Base-by-base conservation (phyloP, 768 basidiomycete species). In the Suillus lakei region DNA sequence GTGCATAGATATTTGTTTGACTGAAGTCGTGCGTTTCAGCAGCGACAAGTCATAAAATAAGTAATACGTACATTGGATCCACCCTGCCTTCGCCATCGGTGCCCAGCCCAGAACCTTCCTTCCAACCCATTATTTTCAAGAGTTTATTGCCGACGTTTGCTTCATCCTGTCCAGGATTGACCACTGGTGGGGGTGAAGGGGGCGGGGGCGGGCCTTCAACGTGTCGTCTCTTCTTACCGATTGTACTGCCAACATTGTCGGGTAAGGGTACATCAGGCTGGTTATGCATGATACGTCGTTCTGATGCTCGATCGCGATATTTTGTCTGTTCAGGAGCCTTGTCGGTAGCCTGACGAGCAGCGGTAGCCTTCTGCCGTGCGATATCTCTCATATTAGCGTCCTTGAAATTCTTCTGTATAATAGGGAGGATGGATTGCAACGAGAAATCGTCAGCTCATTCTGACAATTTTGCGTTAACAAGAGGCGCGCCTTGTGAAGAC, bases 41-140 rank as follows among this genome's bases (percentile, higher is more conserved):
- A 62, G 70, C 64, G 30, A 21, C 50, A 50, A 36, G n/a, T 21
- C 32, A 54, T 7, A 46, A 10, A 18, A 44, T 51, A 66, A 51
- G 32, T 44, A 58, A 56, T 1, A 83, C 91, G 58, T 76, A 91
- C 89, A 98, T 88, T 15, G 96, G 96, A 63, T 96, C 94, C 13
- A 94, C 89, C 64, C 95, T 79, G 51, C 96, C 96, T 61, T 93
- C 92, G 5, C 92, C 92, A 55, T 84, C 84, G 8, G 87, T 84
- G 1, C 97, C 97, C 46, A 99, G 78, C 1, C 97, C 96, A 18
- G 86, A 88, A 7, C 96, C 96, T 71, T 92, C 91, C 67, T 85
- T 92, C 96, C 96, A 99, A 1, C 97, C 98, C 96, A 99, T 98
- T 88, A 97, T 96, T 76, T 95, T 94, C 67, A 99, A 77, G 64